Conservation (phyloP, 2,329 filamentous ascomycete species). For the Colletotrichum lindemuthianum region DNA sequence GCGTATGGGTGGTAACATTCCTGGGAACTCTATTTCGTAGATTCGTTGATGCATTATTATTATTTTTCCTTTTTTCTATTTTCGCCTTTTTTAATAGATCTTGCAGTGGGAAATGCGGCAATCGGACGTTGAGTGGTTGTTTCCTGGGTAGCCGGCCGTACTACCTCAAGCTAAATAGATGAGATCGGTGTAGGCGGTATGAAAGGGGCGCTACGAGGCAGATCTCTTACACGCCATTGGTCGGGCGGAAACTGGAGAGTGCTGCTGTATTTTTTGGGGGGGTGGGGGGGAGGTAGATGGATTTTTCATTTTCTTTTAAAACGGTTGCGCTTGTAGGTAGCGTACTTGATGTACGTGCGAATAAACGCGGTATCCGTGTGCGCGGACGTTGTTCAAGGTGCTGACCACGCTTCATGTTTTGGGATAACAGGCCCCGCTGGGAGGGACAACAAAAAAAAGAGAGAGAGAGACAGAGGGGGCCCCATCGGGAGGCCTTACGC, state of each 20-base stretch:
- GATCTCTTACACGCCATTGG: conserved; percentile 35
- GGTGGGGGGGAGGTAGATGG: no score
- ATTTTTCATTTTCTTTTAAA: not conserved
- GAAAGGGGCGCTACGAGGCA: not conserved
- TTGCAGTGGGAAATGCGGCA: not conserved
- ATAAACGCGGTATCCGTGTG: no score
- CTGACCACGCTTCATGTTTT: not conserved
- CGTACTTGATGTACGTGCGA: no score
- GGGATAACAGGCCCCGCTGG: no score
- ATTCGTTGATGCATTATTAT: not conserved
- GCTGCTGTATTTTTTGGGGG: not conserved
- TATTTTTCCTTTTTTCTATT: not conserved
- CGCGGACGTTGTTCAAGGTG: not conserved
- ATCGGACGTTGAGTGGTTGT: not conserved
- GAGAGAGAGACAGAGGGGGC: not conserved
- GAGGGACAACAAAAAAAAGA: no score
- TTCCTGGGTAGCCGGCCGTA: not conserved
- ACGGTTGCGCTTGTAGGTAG: no score
- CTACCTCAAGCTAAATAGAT: not conserved
- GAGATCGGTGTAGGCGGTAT: not conserved
- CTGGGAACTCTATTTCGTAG: conserved; percentile 18
- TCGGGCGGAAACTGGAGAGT: not conserved
- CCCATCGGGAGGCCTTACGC: not conserved
- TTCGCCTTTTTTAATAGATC: no score
- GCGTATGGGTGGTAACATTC: no score